phyloP scores from a whole-genome alignment of 768 basidiomycete species.

The Suillus plorans region DNA sequence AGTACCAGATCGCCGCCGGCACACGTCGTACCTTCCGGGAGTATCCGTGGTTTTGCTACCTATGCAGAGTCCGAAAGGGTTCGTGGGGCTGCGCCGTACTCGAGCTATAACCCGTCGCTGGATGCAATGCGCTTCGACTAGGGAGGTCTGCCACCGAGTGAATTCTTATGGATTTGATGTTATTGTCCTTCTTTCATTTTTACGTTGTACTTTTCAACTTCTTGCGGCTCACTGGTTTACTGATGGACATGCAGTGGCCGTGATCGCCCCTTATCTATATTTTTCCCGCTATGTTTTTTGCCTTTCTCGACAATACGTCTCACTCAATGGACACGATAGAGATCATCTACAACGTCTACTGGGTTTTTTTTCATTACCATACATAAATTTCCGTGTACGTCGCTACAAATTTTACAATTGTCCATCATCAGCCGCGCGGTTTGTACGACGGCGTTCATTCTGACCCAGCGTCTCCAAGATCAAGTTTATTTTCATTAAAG shows the following conservation, averaged over 20 bases:
- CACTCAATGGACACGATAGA: not conserved
- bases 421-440: not conserved
- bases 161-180: constrained; percentile 1
- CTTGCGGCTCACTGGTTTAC: constrained; percentile 2
- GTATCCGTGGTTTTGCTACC: constrained; percentile 10
- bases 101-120: constrained; percentile 18
- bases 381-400: not conserved
- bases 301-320: not conserved
- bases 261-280: not conserved
- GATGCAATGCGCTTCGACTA: constrained; percentile 25
- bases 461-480: not conserved
- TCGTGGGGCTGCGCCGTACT: constrained; percentile 24
- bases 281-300: not conserved
- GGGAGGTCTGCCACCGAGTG: constrained; percentile 5
- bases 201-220: not conserved
- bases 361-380: not conserved
- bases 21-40: constrained; percentile 13
- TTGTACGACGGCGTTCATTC: not conserved
- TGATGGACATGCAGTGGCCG: not conserved
- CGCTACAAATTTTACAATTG: not conserved
- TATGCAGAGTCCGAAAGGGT: constrained; percentile 26
- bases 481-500: not conserved
- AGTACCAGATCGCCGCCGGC: constrained; percentile 20
- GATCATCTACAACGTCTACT: constrained; percentile 1
- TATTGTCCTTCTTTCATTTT: not conserved